These are phyloP conservation scores for Fimicolochytrium jonesii DNA, from an alignment of 192 early-diverging fungal genomes.

Conservation along the genomic window DNA sequence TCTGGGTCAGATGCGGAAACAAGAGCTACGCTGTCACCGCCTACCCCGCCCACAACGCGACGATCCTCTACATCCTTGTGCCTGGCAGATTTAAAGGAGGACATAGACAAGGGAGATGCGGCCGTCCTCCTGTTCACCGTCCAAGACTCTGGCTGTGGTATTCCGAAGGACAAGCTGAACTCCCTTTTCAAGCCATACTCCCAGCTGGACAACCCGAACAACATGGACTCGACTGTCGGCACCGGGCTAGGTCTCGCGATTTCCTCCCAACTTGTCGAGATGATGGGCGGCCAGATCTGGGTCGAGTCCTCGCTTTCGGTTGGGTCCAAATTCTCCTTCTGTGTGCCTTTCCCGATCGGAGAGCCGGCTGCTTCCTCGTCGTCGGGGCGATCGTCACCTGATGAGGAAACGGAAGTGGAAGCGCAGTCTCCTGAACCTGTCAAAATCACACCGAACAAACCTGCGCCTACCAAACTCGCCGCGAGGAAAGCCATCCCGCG, in stretches of 20 bases:
- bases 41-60: not conserved
- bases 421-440: no score
- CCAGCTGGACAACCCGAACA: constrained; percentile 21
- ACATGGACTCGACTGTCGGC: constrained; percentile 8
- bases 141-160: constrained; percentile 14
- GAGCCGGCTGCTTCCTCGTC: not conserved
- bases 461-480: no score
- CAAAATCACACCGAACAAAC: no score
- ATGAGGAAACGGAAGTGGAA: no score
- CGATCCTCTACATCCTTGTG: not conserved
- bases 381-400: no score
- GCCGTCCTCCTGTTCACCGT: constrained; percentile 12
- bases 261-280: constrained; percentile 6
- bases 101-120: no score
- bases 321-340: constrained; percentile 19
- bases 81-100: no score
- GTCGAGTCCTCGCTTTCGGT: constrained; percentile 1
- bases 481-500: no score
- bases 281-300: constrained; percentile 29
- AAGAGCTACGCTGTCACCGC: not conserved
- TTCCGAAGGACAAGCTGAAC: constrained; percentile 13
- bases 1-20: no score
- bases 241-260: constrained; percentile 30
- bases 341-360: constrained; percentile 1
- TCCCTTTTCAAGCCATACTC: constrained; percentile 20